These are phyloP conservation scores for Fibroporia radiculosa DNA, from an alignment of 768 basidiomycete species.

Conservation along the genomic window DNA sequence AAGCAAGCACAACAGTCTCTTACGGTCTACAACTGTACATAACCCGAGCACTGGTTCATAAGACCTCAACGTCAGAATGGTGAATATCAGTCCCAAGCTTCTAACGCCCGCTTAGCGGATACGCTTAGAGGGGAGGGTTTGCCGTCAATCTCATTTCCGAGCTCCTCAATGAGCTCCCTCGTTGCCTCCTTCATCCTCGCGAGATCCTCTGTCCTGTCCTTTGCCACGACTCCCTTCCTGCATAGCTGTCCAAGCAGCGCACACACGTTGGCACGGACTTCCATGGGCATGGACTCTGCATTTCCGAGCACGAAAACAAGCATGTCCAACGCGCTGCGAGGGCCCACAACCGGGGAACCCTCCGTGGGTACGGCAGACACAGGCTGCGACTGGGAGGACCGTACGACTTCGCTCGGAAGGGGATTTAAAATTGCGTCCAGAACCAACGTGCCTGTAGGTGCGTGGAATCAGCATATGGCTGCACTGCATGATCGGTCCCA, in stretches of 20 bases:
- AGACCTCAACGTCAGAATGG: too few relatives aligned
- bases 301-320: slow-evolving; percentile 57
- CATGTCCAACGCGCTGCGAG: slow-evolving; percentile 59
- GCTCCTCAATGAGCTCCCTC: slow-evolving; percentile 42
- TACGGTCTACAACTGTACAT: too few relatives aligned
- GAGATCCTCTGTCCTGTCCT: slow-evolving; percentile 27
- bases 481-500: not conserved
- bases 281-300: slow-evolving; percentile 48
- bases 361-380: slow-evolving; percentile 24
- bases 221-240: slow-evolving; percentile 41
- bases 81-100: too few relatives aligned
- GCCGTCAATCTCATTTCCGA: slow-evolving; percentile 26
- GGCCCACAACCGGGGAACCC: slow-evolving; percentile 39
- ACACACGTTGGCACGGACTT: slow-evolving; percentile 73
- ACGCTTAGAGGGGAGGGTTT: slow-evolving; percentile 29
- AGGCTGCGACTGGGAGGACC: slow-evolving; percentile 17
- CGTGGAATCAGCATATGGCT: slow-evolving; percentile 3
- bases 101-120: slow-evolving; percentile 35
- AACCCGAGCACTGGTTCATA: too few relatives aligned
- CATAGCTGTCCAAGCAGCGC: slow-evolving; percentile 61
- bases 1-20: too few relatives aligned
- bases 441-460: slow-evolving; percentile 47
- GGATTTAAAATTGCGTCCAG: slow-evolving; percentile 50
- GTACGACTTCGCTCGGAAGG: slow-evolving; percentile 32
- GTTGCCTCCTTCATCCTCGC: slow-evolving; percentile 42